Percentiles rank a stretch among this genome's conserved stretches.
phyloP scores from a whole-genome alignment of 2,329 filamentous ascomycete species.

The Neurospora sp. region DNA sequence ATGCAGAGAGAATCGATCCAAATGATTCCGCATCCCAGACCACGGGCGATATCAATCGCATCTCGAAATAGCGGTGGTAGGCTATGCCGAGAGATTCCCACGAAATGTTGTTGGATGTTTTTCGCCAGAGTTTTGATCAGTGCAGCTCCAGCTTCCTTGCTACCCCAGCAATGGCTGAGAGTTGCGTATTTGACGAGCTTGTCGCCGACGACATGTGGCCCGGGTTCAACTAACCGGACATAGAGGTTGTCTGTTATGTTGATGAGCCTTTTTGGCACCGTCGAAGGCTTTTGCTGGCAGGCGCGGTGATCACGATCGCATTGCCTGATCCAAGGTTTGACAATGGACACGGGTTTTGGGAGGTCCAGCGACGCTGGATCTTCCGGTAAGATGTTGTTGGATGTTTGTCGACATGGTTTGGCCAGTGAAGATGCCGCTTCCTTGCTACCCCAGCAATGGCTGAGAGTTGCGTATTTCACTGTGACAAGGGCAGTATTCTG shows the following conservation, averaged over 20 bases:
- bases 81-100: no score
- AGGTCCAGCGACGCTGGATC: not conserved
- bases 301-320: not conserved
- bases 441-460: no score
- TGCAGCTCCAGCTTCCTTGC: not conserved
- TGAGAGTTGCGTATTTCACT: no score
- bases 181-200: slow-evolving; percentile 1
- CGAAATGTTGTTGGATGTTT: not conserved
- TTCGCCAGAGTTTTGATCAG: not conserved
- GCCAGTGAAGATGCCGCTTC: no score
- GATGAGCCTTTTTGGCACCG: not conserved
- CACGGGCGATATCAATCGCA: not conserved
- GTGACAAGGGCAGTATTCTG: no score
- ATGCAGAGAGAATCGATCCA: slow-evolving; percentile 9
- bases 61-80: not conserved
- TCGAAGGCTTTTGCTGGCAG: not conserved
- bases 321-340: not conserved
- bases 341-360: not conserved
- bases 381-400: no score
- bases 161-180: slow-evolving; percentile 2
- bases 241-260: not conserved
- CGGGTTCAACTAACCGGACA: not conserved
- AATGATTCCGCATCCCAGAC: not conserved
- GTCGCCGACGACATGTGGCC: not conserved
- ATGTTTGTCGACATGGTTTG: no score